Evolutionary conservation across 2,329 filamentous ascomycete genomes (phyloP), one percentile per base, ranked within the genome.

Genomic region (Stagonosporopsis cucurbitacearum): DNA sequence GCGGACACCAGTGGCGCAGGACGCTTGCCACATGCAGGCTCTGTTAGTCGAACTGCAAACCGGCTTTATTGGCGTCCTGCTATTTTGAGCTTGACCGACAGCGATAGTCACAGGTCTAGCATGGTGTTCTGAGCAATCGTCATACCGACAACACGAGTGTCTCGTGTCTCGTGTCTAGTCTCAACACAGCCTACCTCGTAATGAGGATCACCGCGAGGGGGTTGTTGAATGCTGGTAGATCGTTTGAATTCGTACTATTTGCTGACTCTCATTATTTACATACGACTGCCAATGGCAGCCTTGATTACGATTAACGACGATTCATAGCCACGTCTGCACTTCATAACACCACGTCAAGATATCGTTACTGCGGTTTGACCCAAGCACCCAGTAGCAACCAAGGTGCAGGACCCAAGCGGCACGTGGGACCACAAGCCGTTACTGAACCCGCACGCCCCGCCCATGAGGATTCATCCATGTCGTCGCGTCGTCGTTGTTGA

Each of bases 241-340:
- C 28, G 45, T 35, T 30, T 37, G 28, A 41, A 53, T 48, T 47
- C 35, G 28, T 46, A 41, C 46, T 50, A 50, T 30, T 44, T 57
- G 37, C 25, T 50, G 19, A 36, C 32, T 36, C 23, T 58, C 58
- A 53, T 55, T 53, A 54, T 60, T 50, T 46, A 55, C 52, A 58
- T 54, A 54, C 36, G 30, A 33, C 47, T 53, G 54, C 47, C 36
- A 40, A 48, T 33, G 26, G 15, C 53, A 47, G 45, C 44, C 30
- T 44, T 23, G 26, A 59, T 59, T 59, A 59, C 47, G 41, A 55
- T 55, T 59, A 52, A 55, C 36, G 39, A 55, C 36, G 43, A 53
- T 50, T 36, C 37, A 30, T 47, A 45, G 20, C 42, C 45, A 46
- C 53, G 53, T 50, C 53, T 55, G 25, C 17, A 42, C 12, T 28